Evolutionary conservation across 345 rosid species (phyloP), one percentile per base, ranked within the genome.

Genomic region (Excoecaria cochinchinensis): DNA sequence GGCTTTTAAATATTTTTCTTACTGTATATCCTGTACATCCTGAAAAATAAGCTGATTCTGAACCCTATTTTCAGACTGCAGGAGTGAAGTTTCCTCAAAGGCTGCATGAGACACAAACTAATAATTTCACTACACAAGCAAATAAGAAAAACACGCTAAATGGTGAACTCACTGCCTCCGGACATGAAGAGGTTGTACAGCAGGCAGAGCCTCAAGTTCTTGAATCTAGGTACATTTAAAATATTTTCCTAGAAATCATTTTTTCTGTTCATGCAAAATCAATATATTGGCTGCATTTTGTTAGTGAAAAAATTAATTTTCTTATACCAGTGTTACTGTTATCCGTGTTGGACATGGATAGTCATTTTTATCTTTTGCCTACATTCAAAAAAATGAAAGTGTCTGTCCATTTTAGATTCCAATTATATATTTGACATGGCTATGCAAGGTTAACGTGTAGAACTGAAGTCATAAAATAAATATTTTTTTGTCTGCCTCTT

Each of bases 31-130:
- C 9, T 63, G 50, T 47, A 13, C n/a, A 6, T 56, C 15, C 17
- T 68, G 67, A 72, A 77, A 65, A 39, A 14, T 56, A 50, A 73
- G 56, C 61, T 36, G 70, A 39, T 74, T 72, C 55, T 81, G 21
- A 42, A 51, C 40, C 69, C n/a, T 67, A 75, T 67, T 73, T 68
- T 59, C 90, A 95, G 98, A 75, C 82, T 62, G 88, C 94, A 25
- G 99, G 99, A 74, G 96, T 95, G 69, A 85, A 91, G 71, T 92
- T 95, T 85, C 86, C 97, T 69, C 94, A 86, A 74, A 85, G 93
- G 72, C 75, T 88, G 46, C 76, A 9, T 40, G 73, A 74, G 48
- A 52, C 57, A 53, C 81, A 77, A 70, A 39, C 79, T 1, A 80
- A 69, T 74, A 69, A 52, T 59, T 85, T 86, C 51, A 21, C 88